Percentiles rank a stretch among this genome's conserved stretches.
These are phyloP conservation scores for Cercospora citrullina DNA, from an alignment of 2,329 filamentous ascomycete genomes.

Conservation along the genomic window DNA sequence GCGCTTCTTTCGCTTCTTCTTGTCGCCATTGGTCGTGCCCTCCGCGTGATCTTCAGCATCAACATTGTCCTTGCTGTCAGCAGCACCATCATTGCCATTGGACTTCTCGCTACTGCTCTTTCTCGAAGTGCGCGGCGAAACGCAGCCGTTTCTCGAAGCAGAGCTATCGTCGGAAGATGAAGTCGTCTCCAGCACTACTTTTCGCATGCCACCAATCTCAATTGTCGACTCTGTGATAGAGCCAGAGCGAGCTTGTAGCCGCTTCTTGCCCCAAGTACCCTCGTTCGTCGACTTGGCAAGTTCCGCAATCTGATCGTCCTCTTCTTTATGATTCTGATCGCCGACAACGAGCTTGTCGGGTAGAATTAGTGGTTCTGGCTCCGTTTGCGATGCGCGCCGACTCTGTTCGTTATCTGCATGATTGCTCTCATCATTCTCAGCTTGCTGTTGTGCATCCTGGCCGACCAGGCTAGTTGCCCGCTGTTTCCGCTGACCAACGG, in stretches of 20 bases:
- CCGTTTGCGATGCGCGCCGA: not conserved
- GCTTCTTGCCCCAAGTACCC: conserved; percentile 31
- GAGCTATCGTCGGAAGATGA: conserved; percentile 18
- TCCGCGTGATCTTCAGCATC: conserved; percentile 17
- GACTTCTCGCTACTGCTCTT: conserved; percentile 1
- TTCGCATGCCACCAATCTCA: conserved; percentile 71
- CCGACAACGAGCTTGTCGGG: conserved; percentile 19
- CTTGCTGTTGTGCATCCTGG: conserved; percentile 13
- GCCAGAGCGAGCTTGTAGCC: conserved; percentile 60
- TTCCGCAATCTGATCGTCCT: conserved; percentile 25
- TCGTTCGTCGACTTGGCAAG: conserved; percentile 17
- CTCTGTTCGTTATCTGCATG: not conserved
- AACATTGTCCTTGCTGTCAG: not conserved
- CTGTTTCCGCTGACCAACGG: not conserved
- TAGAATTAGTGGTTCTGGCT: conserved; percentile 5
- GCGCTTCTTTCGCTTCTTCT: conserved; percentile 31
- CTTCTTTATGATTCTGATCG: conserved; percentile 3
- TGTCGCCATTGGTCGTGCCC: conserved; percentile 14
- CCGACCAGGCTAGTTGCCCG: conserved; percentile 1
- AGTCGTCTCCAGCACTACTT: conserved; percentile 71
- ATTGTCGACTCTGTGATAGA: conserved; percentile 79
- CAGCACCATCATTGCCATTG: conserved; percentile 16
- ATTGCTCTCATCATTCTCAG: not conserved
- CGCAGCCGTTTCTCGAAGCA: conserved; percentile 8
- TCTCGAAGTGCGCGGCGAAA: conserved; percentile 15